Base-by-base conservation (phyloP, 768 basidiomycete genomes). In the Arthromyces matolae region DNA sequence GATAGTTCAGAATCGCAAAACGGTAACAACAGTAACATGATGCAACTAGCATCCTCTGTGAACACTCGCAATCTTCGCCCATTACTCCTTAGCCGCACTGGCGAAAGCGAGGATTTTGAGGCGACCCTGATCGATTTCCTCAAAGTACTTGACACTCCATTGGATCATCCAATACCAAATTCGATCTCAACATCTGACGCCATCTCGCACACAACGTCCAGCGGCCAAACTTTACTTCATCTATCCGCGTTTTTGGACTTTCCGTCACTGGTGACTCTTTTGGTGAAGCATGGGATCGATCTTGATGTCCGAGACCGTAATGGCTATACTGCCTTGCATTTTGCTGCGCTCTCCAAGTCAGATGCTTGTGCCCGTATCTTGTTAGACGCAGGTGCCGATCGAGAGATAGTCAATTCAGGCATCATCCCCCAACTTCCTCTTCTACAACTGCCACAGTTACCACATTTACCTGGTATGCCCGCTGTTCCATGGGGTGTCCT, bases 261-360 rank as follows among this genome's bases (percentile, higher is more conserved):
- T 64, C 68, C 79, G 8, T 69, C 79, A 5, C 77, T 98, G 25
- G 77, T 84, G 14, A 60, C 71, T 36, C 90, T 89, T 68, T 73
- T 99, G 47, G 68, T 95, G 47, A 66, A 71, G 4, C 86, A 79
- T 45, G 80, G 77, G 6, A 82, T 86, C 29, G 90, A 93, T 60
- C 55, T 93, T 44, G 92, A 98, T 61, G 77, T 76, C 12, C 82
- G 90, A 40, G 96, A 99, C 65, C 75, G 79, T 39, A 95, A 93
- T 64, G 95, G 95, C 12, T 91, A 78, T 62, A 98, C 94, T 0
- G 81, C 96, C 0, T 68, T 97, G 27, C 89, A 94, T 66, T 87
- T 94, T 58, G 89, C 93, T 14, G 85, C 81, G 0, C 66, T 94
- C 27, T 72, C 71, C 6, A 77, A 77, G 19, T 82, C 86, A 12